phyloP scores from a whole-genome alignment of 2,329 filamentous ascomycete genomes.

The Cladosporium velox region DNA sequence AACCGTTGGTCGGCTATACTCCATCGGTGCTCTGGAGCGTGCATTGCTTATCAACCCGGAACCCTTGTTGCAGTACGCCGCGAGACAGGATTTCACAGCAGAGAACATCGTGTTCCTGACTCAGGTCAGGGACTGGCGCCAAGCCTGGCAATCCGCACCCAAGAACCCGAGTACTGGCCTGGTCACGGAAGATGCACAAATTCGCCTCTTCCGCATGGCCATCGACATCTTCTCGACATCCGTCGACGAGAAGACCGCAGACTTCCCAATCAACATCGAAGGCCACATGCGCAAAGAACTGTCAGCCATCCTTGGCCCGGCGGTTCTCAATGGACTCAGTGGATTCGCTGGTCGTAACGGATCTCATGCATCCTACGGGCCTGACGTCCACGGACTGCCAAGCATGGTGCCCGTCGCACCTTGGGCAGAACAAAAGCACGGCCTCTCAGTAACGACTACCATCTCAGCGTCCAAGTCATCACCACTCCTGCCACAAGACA shows the following conservation, averaged over 20 bases:
- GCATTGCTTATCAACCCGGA: slow-evolving; percentile 61
- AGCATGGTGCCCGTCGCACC: slow-evolving; percentile 16
- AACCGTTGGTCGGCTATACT: slow-evolving; percentile 44
- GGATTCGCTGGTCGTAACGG: slow-evolving; percentile 14
- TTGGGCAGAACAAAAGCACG: slow-evolving; percentile 11
- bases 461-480: not conserved
- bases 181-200: slow-evolving; percentile 24
- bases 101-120: slow-evolving; percentile 71
- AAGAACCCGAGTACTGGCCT: slow-evolving; percentile 19
- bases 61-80: slow-evolving; percentile 65
- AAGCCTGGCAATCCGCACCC: slow-evolving; percentile 25
- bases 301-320: slow-evolving; percentile 54
- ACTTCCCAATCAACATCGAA: slow-evolving; percentile 68
- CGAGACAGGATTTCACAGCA: slow-evolving; percentile 66
- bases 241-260: slow-evolving; percentile 61
- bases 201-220: slow-evolving; percentile 56
- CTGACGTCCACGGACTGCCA: not conserved
- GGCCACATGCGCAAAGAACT: slow-evolving; percentile 58
- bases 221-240: slow-evolving; percentile 64
- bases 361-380: not conserved
- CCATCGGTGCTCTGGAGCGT: slow-evolving; percentile 64
- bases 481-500: not conserved
- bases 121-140: slow-evolving; percentile 52
- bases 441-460: slow-evolving; percentile 1
- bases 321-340: slow-evolving; percentile 19